Evolutionary conservation across 1,284 basidiomycete species (phyloP).

Genomic region (Xerocomus minutiporus): DNA sequence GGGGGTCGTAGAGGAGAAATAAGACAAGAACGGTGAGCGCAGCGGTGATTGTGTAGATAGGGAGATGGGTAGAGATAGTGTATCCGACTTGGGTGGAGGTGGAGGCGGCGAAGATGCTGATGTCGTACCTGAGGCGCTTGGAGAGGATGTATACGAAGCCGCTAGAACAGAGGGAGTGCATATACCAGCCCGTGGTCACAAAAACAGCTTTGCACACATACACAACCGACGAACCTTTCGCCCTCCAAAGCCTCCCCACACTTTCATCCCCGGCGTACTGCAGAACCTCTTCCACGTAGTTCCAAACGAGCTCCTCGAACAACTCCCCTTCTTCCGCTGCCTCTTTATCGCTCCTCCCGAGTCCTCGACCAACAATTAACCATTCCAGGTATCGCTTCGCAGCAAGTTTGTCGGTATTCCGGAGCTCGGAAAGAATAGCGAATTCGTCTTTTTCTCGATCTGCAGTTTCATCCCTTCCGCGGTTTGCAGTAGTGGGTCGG

Average conservation of each 20-base stretch:
- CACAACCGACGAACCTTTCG: constrained; percentile 49
- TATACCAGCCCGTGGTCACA: background rate
- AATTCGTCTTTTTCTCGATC: constrained; percentile 45
- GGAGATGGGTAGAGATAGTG: background rate
- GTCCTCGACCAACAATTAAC: constrained; percentile 68
- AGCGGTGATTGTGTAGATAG: constrained; percentile 9
- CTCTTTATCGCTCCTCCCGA: constrained; percentile 40
- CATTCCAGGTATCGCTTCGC: constrained; percentile 71
- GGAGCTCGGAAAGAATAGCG: constrained; percentile 51
- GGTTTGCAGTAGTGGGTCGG: constrained; percentile 25
- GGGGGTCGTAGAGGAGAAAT: constrained; percentile 66
- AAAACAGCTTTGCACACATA: background rate
- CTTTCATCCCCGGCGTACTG: constrained; percentile 44
- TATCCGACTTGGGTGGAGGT: constrained; percentile 13
- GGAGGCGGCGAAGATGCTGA: constrained; percentile 4
- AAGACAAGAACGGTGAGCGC: constrained; percentile 50
- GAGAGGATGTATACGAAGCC: constrained; percentile 43
- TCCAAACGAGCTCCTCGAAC: constrained; percentile 55
- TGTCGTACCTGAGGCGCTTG: constrained; percentile 2
- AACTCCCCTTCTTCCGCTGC: constrained; percentile 13
- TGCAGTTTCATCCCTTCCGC: constrained; percentile 20
- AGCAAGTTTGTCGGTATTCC: constrained; percentile 38
- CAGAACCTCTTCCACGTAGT: constrained; percentile 55
- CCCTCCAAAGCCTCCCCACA: constrained; percentile 61
- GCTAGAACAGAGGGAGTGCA: constrained; percentile 30